Base-by-base conservation (phyloP, 1,284 basidiomycete species). In the Pseudozyma hubeiensis region DNA sequence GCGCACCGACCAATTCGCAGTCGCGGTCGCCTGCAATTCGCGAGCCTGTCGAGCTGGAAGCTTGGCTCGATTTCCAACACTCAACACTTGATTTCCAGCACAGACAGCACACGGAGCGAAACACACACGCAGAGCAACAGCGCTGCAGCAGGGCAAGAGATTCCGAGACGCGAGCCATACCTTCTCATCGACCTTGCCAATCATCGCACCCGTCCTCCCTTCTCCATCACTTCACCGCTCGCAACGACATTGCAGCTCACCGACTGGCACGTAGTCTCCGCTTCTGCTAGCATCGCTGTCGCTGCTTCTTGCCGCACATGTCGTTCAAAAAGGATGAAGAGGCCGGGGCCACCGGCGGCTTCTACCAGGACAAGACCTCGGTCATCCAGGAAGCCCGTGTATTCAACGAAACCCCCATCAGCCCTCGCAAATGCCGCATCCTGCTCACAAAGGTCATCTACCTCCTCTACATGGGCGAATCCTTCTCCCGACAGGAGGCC, bases 361-460 rank as follows among this genome's bases (percentile, higher is more conserved):
- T 81, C 69, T 82, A 80, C 57, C 82, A 84, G 75, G 82, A 84
- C 72, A 84, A 84, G 79, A 80, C 79, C 10, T 79, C 79, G 10
- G 81, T 84, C 53, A 80, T 84, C 52, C 97, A 99, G 85, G 97
- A 99, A 86, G 96, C 97, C 66, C 91, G 97, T 75, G 93, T 96
- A 71, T 99, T 99, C 90, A 99, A 99, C 87, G 96, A 99, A 86
- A 95, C 94, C 16, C 96, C 96, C 76, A 95, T 99, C 86, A 84
- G 81, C 40, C 85, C 86, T 13, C 89, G 96, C 81, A 97, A 96
- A 88, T 99, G 96, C 87, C 91, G 96, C 83, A 92, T 95, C 47
- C 89, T 99, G 63, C 90, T 99, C 79, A 99, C 96, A 50, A 90
- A 97, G 84, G 94, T 99, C 82, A 92, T 98, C 57, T 97, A 98